phyloP scores from a whole-genome alignment of 805 yeast genomes.

The Hanseniaspora occidentalis region DNA sequence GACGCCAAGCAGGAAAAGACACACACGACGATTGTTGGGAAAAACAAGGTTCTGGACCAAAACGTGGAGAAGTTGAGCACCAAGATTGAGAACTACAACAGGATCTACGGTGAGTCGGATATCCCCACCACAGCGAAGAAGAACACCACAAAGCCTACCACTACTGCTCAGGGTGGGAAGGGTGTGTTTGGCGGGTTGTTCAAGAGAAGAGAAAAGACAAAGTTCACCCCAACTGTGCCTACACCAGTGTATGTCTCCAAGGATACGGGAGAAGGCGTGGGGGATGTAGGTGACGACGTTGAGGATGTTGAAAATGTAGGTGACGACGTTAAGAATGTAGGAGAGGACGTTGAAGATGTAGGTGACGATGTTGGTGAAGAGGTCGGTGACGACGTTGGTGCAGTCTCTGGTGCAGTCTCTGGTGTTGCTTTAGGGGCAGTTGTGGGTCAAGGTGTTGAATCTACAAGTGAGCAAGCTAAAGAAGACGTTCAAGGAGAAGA shows the following conservation, averaged over 20 bases:
- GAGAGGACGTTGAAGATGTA: not conserved
- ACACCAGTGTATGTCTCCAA: not conserved
- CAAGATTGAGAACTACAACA: constrained; percentile 2
- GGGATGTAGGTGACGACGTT: not conserved
- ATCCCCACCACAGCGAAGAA: not conserved
- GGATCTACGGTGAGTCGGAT: constrained; percentile 1
- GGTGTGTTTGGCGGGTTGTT: constrained; percentile 1
- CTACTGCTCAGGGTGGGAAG: constrained; percentile 3
- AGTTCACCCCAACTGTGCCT: not conserved
- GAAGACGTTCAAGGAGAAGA: not conserved
- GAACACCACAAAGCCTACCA: constrained; percentile 1
- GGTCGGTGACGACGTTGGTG: not conserved
- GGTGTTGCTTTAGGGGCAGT: not conserved
- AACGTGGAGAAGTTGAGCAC: constrained; percentile 2
- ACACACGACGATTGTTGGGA: constrained; percentile 1
- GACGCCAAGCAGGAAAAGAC: constrained; percentile 3
- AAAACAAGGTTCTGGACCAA: not conserved
- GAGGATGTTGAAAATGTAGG: not conserved
- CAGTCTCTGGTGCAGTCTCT: not conserved
- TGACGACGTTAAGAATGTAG: not conserved
- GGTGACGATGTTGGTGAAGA: not conserved
- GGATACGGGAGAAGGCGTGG: constrained; percentile 1
- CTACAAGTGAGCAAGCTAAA: not conserved
- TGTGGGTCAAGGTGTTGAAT: not conserved
- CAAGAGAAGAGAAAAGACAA: constrained; percentile 1